Evolutionary conservation across 306 rosid species (phyloP).

Genomic region (Canavalia gladiata): DNA sequence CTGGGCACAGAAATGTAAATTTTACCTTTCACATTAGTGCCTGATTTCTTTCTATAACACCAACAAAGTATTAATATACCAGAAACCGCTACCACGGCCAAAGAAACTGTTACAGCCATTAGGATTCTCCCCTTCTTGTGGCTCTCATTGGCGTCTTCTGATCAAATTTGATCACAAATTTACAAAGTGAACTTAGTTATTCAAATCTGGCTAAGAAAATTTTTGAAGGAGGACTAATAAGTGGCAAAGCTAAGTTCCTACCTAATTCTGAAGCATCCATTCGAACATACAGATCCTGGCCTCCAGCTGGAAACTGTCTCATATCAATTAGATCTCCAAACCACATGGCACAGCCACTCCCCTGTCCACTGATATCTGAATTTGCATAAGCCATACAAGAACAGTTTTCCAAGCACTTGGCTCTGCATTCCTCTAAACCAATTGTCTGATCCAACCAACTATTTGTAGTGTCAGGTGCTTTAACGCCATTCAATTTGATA

Average conservation of each 20-base stretch:
- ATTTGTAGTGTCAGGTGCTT: slow-evolving; percentile 66
- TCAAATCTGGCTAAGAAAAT: neutral
- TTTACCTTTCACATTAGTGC: slow-evolving; percentile 46
- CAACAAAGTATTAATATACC: slow-evolving; percentile 40
- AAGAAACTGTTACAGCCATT: slow-evolving; percentile 40
- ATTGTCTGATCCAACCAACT: slow-evolving; percentile 61
- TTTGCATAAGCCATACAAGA: slow-evolving; percentile 73
- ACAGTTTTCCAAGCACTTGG: slow-evolving; percentile 51
- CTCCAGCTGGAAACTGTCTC: slow-evolving; percentile 61
- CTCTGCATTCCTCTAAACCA: slow-evolving; percentile 51
- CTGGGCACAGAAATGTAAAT: neutral
- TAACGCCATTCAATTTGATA: slow-evolving; percentile 49
- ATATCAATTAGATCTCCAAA: slow-evolving; percentile 67
- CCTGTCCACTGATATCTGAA: slow-evolving; percentile 65
- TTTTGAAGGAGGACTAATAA: neutral
- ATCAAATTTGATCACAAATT: slow-evolving; percentile 43
- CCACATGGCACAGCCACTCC: slow-evolving; percentile 83
- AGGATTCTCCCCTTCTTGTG: slow-evolving; percentile 47
- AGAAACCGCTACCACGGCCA: slow-evolving; percentile 22
- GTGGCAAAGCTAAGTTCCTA: slow-evolving; percentile 31
- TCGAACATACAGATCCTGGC: slow-evolving; percentile 69
- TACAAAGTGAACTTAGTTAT: slow-evolving; percentile 25
- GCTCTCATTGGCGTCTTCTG: slow-evolving; percentile 30
- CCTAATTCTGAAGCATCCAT: slow-evolving; percentile 73
- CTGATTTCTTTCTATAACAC: slow-evolving; percentile 42